These are phyloP conservation scores for Russula dissimulans DNA, from an alignment of 768 basidiomycete genomes.

Conservation along the genomic window DNA sequence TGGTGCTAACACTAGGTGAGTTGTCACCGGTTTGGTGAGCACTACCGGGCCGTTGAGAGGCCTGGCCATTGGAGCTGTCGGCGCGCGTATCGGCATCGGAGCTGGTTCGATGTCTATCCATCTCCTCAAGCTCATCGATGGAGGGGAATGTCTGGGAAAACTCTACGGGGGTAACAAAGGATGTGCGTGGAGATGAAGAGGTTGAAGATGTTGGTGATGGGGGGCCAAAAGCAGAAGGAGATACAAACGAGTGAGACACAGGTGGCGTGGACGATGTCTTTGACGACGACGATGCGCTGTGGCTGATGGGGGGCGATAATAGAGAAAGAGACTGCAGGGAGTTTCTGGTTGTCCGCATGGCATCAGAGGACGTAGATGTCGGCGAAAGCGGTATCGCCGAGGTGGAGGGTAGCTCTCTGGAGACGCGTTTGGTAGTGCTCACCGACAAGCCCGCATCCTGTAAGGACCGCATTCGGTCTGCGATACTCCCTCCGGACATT, in stretches of 20 bases:
- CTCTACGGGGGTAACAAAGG: constrained; percentile 38
- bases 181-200: constrained; percentile 48
- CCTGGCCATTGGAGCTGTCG: constrained; percentile 18
- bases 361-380: constrained; percentile 23
- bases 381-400: constrained; percentile 29
- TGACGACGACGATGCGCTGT: constrained; percentile 23
- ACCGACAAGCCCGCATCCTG: constrained; percentile 62
- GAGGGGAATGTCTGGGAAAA: constrained; percentile 66
- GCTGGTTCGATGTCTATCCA: constrained; percentile 39
- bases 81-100: constrained; percentile 36
- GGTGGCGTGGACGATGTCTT: constrained; percentile 20
- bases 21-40: constrained; percentile 19
- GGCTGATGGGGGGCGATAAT: constrained; percentile 21
- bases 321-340: constrained; percentile 17
- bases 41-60: constrained; percentile 20
- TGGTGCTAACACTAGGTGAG: constrained; percentile 16
- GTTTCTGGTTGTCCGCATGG: constrained; percentile 19
- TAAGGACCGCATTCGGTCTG: constrained; percentile 71
- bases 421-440: constrained; percentile 41
- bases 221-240: constrained; percentile 62
- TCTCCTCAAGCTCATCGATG: constrained; percentile 66
- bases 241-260: constrained; percentile 50
- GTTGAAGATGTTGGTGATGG: constrained; percentile 67
- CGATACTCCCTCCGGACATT: constrained; percentile 55
- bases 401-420: constrained; percentile 40